Base-by-base conservation (phyloP, 306 rosid species). In the Cicer arietinum region DNA sequence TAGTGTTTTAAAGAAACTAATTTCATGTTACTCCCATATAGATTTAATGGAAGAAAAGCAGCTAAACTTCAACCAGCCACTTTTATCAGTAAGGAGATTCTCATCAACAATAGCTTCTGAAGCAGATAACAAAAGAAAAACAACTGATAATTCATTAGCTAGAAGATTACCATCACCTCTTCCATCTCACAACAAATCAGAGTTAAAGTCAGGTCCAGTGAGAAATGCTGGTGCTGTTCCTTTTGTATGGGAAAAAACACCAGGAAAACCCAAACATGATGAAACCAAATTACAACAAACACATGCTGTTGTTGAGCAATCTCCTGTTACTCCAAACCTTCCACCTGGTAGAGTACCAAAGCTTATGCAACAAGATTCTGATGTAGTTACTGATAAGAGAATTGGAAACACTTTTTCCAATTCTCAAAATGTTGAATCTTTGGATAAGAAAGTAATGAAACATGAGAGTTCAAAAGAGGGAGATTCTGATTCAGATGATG, bases 41-140 rank as follows among this genome's bases (percentile, higher is more conserved):
- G 90, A 71, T 71, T 41, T 83, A 77, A 89, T 91, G 96, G 97
- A 87, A 82, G 97, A 89, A 78, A 93, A 89, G 70, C 85, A 92
- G 81, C 77, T 94, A 80, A 87, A 94, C 80, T 82, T 94, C 47
- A 84, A 84, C 68, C 96, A 82, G 84, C 99, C 99, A 16, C 84
- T 94, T 85, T 71, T 94, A 75, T 94, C 99, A 0, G 99, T 94
- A 16, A 90, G 99, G 87, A 82, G 98, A 40, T 81, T 73, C 80
- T 77, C 89, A 62, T 84, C 91, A 13, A 60, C 85, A 54, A 71
- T 42, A 16, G 79, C 91, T 70, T 59, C 81, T 30, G 84, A 84
- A 76, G 76, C 81, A 48, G 82, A 81, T 22, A 58, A 85, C 44
- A 84, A 74, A 85, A 71, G 78, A 67, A 82, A 73, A 57, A 76